A percentile compares a stretch with the other conserved stretches of the same genome.
phyloP scores from a whole-genome alignment of 176 grass and related monocot species.

The Phoenix dactylifera region DNA sequence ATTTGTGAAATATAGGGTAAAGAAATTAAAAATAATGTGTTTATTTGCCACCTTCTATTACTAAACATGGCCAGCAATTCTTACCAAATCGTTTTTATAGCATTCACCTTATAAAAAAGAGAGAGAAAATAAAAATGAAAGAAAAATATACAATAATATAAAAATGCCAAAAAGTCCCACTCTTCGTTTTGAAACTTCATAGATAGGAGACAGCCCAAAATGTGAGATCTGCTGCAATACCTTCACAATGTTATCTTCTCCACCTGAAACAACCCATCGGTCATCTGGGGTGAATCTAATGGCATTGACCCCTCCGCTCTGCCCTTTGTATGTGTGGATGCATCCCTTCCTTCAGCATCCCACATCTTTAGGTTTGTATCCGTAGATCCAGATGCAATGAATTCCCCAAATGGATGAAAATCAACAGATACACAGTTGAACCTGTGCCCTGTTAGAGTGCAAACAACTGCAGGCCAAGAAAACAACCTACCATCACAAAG shows the following conservation, averaged over 20 bases:
- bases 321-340: constrained; percentile 93
- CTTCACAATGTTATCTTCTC: constrained; percentile 66
- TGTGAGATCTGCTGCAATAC: constrained; percentile 11
- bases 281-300: constrained; percentile 90
- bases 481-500: constrained; percentile 3
- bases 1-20: no score
- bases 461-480: constrained; percentile 43
- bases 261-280: constrained; percentile 87
- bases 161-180: no score
- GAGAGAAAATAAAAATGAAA: no score
- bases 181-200: no score
- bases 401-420: constrained; percentile 94
- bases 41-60: no score
- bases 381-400: constrained; percentile 79
- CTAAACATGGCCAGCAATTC: no score
- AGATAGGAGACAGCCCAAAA: not conserved
- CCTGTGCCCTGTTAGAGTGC: constrained; percentile 82
- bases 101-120: not conserved
- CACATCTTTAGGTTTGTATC: constrained; percentile 98
- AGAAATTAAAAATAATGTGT: no score
- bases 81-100: not conserved
- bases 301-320: constrained; percentile 59
- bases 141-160: no score
- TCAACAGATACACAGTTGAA: constrained; percentile 78
- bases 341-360: constrained; percentile 81